A percentile compares a stretch with the other conserved stretches of the same genome.
Conservation (phyloP, 2,329 filamentous ascomycete species). For the Trichoderma aggressivum region DNA sequence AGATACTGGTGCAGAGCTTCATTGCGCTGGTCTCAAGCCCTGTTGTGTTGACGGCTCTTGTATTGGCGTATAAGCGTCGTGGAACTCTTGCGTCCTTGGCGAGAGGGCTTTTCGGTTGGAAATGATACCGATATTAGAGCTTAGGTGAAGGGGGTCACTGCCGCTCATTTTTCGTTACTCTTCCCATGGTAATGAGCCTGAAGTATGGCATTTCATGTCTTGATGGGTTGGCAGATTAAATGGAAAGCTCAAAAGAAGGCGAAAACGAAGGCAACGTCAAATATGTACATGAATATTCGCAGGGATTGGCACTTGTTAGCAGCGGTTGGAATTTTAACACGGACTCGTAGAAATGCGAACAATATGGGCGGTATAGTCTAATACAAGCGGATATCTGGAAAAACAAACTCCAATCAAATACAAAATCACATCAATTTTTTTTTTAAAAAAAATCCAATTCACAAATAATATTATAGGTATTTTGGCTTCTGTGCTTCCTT, state of each 20-base stretch:
- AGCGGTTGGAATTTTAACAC: background rate
- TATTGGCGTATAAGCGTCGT: slow-evolving; percentile 30
- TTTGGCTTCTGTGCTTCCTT: background rate
- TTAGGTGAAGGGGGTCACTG: background rate
- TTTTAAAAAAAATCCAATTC: background rate
- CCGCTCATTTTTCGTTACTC: background rate
- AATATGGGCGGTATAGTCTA: background rate
- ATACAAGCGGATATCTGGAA: background rate
- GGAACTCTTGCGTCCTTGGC: slow-evolving; percentile 22
- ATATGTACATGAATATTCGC: background rate
- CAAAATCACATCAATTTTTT: background rate
- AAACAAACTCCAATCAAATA: background rate
- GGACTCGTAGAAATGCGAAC: background rate
- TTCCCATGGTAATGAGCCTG: background rate
- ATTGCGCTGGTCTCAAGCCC: slow-evolving; percentile 36
- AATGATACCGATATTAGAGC: background rate
- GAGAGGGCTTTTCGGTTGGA: slow-evolving; percentile 4
- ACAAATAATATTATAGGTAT: background rate
- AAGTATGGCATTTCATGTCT: background rate
- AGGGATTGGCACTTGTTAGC: background rate
- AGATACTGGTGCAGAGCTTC: slow-evolving; percentile 50
- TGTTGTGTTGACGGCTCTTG: slow-evolving; percentile 26
- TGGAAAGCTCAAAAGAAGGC: background rate
- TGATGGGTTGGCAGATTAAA: background rate
- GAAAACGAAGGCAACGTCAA: background rate